Evolutionary conservation across 2,329 filamentous ascomycete genomes (phyloP), one percentile per base, ranked within the genome.

Genomic region (Alternaria postmessia): DNA sequence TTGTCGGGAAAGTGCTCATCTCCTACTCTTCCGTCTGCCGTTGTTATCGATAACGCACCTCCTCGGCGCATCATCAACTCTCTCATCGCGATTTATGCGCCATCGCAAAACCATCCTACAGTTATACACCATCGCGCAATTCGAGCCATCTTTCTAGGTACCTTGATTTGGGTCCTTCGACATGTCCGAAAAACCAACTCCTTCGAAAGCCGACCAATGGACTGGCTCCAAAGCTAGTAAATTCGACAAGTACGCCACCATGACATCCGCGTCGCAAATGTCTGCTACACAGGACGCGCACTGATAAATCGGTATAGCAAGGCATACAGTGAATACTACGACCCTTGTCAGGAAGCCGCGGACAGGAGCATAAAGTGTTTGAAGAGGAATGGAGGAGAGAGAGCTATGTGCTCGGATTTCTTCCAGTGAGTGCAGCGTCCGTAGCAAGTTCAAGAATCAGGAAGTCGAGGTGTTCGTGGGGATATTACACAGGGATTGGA

Each of bases 271-370:
- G 20, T 26, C 39, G 32, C 39, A 43, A 14, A 16, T 30, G 8
- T 34, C 20, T 18, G 18, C 2, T n/a, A 55, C 26, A 22, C 20
- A 46, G 30, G 36, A 34, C 14, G 43, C n/a, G n/a, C 20, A 18
- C 67, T 71, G 51, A 70, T 59, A 14, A 5, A 7, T 14, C 34
- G 9, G n/a, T 16, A 62, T 72, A 97, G 94, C 69, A 98, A 98
- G 84, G 86, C 85, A 56, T 88, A 90, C 74, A 97, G 93, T 83
- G 89, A 97, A 77, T 98, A 91, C 81, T 93, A 92, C 78, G 95
- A 99, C 73, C 95, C 95, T 2, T 99, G 95, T 79, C 94, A 98
- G 78, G 94, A 97, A 72, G 93, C 93, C 5, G 94, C 95, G 7
- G 84, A 90, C 68, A 87, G 87, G 74, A 97, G 94, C 80, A 89